phyloP scores from a whole-genome alignment of 176 grass and related monocot species.

The Oropetium thomaeum region DNA sequence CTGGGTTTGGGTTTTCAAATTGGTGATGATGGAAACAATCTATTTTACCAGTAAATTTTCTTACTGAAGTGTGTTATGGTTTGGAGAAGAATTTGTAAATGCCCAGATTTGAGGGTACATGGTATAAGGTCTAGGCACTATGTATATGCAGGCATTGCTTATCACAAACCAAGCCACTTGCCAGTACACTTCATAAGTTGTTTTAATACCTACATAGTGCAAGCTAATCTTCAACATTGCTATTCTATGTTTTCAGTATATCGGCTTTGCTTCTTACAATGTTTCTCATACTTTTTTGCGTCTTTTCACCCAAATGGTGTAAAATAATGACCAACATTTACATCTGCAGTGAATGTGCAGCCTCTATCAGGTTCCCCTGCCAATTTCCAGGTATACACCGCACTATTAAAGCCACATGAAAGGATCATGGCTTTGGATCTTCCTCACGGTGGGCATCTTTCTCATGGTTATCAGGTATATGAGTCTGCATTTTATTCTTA shows the following conservation, averaged over 20 bases:
- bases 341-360: slow-evolving; percentile 87
- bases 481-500: slow-evolving; percentile 28
- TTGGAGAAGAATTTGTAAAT: slow-evolving; percentile 13
- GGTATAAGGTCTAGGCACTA: neutral
- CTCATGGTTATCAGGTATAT: slow-evolving; percentile 95
- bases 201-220: neutral
- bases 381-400: slow-evolving; percentile 99
- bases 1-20: slow-evolving; percentile 4
- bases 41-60: neutral
- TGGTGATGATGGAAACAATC: neutral
- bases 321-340: slow-evolving; percentile 22
- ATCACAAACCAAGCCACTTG: neutral
- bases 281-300: neutral
- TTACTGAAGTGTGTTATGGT: neutral
- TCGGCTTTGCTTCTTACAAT: neutral
- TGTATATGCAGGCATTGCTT: slow-evolving; percentile 15
- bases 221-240: slow-evolving; percentile 1
- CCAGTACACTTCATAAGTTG: neutral
- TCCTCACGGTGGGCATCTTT: slow-evolving; percentile 99
- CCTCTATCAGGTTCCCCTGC: slow-evolving; percentile 89
- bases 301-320: slow-evolving; percentile 9
- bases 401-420: slow-evolving; percentile 95
- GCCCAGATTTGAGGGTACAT: neutral
- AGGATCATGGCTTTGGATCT: slow-evolving; percentile 99
- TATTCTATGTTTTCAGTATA: neutral